Conservation (phyloP, 2,329 filamentous ascomycete species). For the Paracamarosporium sp. region DNA sequence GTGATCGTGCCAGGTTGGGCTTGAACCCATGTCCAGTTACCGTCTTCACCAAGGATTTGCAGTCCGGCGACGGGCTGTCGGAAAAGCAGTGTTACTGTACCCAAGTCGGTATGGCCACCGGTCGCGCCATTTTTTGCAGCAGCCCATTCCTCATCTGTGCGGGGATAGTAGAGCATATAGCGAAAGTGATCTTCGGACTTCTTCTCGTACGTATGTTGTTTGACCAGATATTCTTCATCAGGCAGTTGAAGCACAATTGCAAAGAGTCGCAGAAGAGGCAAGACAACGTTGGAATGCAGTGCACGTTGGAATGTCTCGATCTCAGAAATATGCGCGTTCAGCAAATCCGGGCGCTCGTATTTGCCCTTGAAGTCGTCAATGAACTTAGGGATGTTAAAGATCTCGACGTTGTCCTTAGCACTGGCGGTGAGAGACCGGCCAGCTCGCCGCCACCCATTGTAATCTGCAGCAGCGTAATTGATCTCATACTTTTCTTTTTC, state of each 20-base stretch:
- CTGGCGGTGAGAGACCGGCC: conserved; percentile 42
- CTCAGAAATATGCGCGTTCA: conserved; percentile 49
- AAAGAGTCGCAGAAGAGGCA: conserved; percentile 65
- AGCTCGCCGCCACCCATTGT: conserved; percentile 56
- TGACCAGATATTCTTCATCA: conserved; percentile 63
- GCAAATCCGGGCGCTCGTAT: conserved; percentile 49
- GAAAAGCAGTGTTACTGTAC: conserved; percentile 64
- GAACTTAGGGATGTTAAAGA: conserved; percentile 68
- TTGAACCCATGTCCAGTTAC: conserved; percentile 51
- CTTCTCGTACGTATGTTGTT: conserved; percentile 64
- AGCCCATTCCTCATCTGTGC: conserved; percentile 56
- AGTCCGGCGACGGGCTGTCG: conserved; percentile 64
- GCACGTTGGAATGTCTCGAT: conserved; percentile 62
- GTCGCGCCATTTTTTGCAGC: conserved; percentile 52
- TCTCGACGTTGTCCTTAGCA: conserved; percentile 62
- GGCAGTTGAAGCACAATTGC: conserved; percentile 67
- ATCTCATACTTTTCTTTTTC: conserved; percentile 65
- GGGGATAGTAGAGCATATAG: conserved; percentile 66
- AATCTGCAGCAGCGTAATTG: conserved; percentile 56
- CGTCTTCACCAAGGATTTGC: conserved; percentile 56
- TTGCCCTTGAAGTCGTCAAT: conserved; percentile 62
- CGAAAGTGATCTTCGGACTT: conserved; percentile 67
- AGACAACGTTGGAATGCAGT: conserved; percentile 62
- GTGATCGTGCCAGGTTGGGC: conserved; percentile 50
- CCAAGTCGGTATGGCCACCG: conserved; percentile 63